Conservation (phyloP, 208 protist genomes). For the Trypanosomatidae sp. region DNA sequence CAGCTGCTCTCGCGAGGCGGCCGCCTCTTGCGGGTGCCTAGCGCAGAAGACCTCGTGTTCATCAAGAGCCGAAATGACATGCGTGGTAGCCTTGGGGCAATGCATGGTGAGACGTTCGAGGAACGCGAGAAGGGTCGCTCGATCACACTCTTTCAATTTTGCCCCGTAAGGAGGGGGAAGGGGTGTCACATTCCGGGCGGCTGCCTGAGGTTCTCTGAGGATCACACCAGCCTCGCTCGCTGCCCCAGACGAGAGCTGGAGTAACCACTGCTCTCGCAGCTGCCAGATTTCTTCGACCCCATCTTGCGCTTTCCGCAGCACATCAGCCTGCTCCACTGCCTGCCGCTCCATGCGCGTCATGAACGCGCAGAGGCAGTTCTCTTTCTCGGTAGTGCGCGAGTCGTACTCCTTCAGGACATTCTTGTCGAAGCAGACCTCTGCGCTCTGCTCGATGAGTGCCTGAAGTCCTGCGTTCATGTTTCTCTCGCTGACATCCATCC, state of each 20-base stretch:
- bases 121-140: constrained; percentile 50
- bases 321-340: constrained; percentile 52
- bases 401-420: constrained; percentile 41
- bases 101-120: constrained; percentile 47
- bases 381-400: constrained; percentile 38
- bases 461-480: constrained; percentile 36
- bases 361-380: constrained; percentile 39
- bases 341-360: constrained; percentile 52
- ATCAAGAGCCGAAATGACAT: constrained; percentile 49
- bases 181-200: not conserved
- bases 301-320: constrained; percentile 63
- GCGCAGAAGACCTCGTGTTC: constrained; percentile 49
- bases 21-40: constrained; percentile 47
- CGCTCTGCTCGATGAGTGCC: constrained; percentile 48
- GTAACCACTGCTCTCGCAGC: constrained; percentile 14
- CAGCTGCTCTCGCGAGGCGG: constrained; percentile 25
- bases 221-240: not conserved
- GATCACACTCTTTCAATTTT: constrained; percentile 45
- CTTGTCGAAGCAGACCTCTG: constrained; percentile 51
- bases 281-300: constrained; percentile 41
- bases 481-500: constrained; percentile 60
- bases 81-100: constrained; percentile 29
- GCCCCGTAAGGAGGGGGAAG: constrained; percentile 43
- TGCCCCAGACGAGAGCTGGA: not conserved
- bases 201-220: not conserved